Evolutionary conservation across 73 alveolate genomes (phyloP), one percentile per base, ranked within the genome.

Genomic region (Paramecium tetraurelia): DNA sequence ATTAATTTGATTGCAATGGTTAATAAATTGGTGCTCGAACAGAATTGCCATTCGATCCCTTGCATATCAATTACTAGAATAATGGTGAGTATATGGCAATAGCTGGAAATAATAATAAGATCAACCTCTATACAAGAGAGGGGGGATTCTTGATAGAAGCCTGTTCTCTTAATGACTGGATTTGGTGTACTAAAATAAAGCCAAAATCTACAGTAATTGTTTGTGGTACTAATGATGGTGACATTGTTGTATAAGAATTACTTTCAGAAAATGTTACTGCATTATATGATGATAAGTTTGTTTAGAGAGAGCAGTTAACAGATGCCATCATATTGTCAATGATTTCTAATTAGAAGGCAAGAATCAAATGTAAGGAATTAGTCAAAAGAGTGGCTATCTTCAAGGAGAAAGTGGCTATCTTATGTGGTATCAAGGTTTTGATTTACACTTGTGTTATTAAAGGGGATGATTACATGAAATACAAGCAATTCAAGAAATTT

Each of bases 231-330:
- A 89, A 89, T 89, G 94, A 89, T 71, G 94, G 94, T 71, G 92
- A 89, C 7, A 89, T 89, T 24, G 44, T 58, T 9, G 77, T 89
- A 31, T 18, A 27, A 27, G 76, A 89, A 89, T 21, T 89, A 1
- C 9, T 70, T 8, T 70, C 68, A 44, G 75, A 46, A 16, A 68
- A 77, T 29, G 94, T 89, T 2, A 43, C 43, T 44, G 89, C 94
- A n/a, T 72, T 89, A 12, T 46, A 44, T 27, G 75, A 83, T 24
- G 94, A 89, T 46, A 70, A 36, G n/a, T 89, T 44, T 53, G 53
- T 83, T 21, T 72, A 89, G 33, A 69, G 94, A 71, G 94, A 89
- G 38, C n/a, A 89, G 20, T 89, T 89, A 89, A 89, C 94, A 18
- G 94, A 89, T 89, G 87, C 59, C 1, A 59, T 89, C 3, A 83